Conservation (phyloP, 805 yeast genomes). For the Candida coleopterorum region DNA sequence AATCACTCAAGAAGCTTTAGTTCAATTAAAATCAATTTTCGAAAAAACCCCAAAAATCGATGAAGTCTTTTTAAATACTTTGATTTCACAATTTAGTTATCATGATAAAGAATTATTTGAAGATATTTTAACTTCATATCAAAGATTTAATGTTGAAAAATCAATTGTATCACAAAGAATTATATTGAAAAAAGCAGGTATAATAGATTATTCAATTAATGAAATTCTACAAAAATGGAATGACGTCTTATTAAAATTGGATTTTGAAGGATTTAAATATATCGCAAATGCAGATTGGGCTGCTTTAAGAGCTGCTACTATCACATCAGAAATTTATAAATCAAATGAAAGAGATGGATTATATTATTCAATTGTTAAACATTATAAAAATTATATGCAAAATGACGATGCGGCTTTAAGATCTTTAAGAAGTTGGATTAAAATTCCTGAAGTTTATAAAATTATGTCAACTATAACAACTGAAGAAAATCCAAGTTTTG, state of each 20-base stretch:
- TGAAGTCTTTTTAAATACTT: conserved; percentile 77
- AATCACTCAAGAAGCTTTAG: conserved; percentile 50
- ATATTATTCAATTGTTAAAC: conserved; percentile 51
- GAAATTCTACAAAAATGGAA: conserved; percentile 59
- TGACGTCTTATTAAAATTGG: conserved; percentile 41
- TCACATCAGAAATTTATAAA: conserved; percentile 32
- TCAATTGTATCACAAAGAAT: conserved; percentile 72
- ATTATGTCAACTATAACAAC: conserved; percentile 19
- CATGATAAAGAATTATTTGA: conserved; percentile 59
- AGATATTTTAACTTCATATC: conserved; percentile 58
- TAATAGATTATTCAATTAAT: conserved; percentile 44
- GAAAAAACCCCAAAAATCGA: conserved; percentile 57
- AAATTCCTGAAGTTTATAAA: conserved; percentile 19
- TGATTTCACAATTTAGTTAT: conserved; percentile 68
- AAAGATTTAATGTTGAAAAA: conserved; percentile 50
- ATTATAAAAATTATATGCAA: conserved; percentile 41
- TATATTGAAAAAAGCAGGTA: conserved; percentile 66
- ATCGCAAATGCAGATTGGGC: conserved; percentile 86
- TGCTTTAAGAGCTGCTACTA: conserved; percentile 73
- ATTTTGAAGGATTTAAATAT: conserved; percentile 52
- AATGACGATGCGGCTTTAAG: conserved; percentile 26
- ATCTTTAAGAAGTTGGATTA: conserved; percentile 28
- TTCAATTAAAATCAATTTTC: conserved; percentile 51
- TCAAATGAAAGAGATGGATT: conserved; percentile 45
- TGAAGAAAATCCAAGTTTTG: conserved; percentile 16